phyloP scores from a whole-genome alignment of 495 filamentous ascomycete species.

The Penicillium argentinense region DNA sequence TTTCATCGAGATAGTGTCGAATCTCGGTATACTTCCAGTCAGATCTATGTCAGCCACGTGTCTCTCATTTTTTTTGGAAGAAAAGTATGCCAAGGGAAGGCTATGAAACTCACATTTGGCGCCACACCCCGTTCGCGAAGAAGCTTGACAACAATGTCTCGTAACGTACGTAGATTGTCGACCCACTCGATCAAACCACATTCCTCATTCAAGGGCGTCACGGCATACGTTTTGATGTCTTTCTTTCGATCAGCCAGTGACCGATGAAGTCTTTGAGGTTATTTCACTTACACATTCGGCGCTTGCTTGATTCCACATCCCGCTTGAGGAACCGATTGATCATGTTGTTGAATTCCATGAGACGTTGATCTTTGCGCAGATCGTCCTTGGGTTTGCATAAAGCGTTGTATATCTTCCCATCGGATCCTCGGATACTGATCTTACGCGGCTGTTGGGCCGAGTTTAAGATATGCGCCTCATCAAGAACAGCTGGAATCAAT shows the following conservation, averaged over 20 bases:
- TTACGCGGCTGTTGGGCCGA: constrained; percentile 92
- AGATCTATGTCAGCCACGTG: background rate
- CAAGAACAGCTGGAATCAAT: constrained; percentile 59
- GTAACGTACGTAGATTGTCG: constrained; percentile 89
- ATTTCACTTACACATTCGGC: constrained; percentile 61
- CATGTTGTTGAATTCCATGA: constrained; percentile 99
- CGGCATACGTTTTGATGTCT: constrained; percentile 94
- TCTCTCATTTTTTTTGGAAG: background rate
- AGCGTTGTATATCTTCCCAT: constrained; percentile 83
- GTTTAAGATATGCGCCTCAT: constrained; percentile 84
- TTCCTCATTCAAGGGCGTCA: constrained; percentile 96
- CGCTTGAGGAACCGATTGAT: constrained; percentile 91
- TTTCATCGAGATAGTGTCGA: constrained; percentile 55
- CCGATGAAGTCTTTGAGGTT: background rate
- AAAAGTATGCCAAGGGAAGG: background rate
- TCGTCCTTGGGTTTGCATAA: constrained; percentile 98
- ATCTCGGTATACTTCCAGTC: constrained; percentile 56
- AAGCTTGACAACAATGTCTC: constrained; percentile 80
- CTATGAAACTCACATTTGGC: constrained; percentile 45
- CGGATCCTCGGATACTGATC: constrained; percentile 81
- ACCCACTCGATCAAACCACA: constrained; percentile 99
- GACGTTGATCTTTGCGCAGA: constrained; percentile 89
- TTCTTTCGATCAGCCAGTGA: background rate
- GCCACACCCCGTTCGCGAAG: constrained; percentile 69
- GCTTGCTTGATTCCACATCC: constrained; percentile 84